Percentiles rank a stretch among this genome's conserved stretches.
These are phyloP conservation scores for Azolla pinnata DNA, from an alignment of 75 land plant species.

Conservation along the genomic window DNA sequence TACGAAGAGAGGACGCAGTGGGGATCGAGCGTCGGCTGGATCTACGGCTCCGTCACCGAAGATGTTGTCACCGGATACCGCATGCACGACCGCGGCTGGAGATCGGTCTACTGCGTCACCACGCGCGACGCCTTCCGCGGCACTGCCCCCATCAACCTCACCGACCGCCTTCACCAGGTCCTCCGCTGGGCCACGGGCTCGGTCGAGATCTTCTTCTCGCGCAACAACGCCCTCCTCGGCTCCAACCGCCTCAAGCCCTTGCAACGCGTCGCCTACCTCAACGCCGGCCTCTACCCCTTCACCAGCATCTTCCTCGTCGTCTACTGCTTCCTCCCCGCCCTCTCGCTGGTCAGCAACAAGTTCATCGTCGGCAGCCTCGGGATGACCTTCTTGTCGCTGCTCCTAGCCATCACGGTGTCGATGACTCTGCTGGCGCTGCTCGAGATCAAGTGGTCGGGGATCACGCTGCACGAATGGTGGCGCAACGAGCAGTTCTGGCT, in stretches of 20 bases:
- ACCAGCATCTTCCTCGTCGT: constrained; percentile 73
- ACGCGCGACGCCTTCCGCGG: constrained; percentile 76
- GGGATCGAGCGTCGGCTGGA: constrained; percentile 85
- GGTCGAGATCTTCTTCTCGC: constrained; percentile 90
- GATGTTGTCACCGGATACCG: constrained; percentile 85
- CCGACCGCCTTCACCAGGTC: constrained; percentile 87
- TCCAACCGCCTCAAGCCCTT: constrained; percentile 64
- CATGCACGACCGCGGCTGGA: constrained; percentile 91
- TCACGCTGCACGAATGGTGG: constrained; percentile 93
- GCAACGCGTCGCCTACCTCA: constrained; percentile 81
- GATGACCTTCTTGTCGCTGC: constrained; percentile 50
- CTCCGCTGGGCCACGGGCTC: constrained; percentile 96
- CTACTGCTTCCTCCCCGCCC: constrained; percentile 85
- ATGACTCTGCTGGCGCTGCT: constrained; percentile 67
- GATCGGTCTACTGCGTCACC: constrained; percentile 79
- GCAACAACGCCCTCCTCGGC: constrained; percentile 78
- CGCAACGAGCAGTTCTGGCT: constrained; percentile 95
- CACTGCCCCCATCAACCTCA: constrained; percentile 86
- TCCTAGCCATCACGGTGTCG: constrained; percentile 60
- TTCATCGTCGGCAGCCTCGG: constrained; percentile 79
- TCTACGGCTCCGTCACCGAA: constrained; percentile 79
- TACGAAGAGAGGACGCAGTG: constrained; percentile 87
- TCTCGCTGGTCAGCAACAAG: constrained; percentile 75
- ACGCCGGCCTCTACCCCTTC: constrained; percentile 81
- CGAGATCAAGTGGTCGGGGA: constrained; percentile 68